Percentiles rank a stretch among this genome's conserved stretches.
phyloP scores from a whole-genome alignment of 257 asterid genomes.

The Penstemon newberryi region DNA sequence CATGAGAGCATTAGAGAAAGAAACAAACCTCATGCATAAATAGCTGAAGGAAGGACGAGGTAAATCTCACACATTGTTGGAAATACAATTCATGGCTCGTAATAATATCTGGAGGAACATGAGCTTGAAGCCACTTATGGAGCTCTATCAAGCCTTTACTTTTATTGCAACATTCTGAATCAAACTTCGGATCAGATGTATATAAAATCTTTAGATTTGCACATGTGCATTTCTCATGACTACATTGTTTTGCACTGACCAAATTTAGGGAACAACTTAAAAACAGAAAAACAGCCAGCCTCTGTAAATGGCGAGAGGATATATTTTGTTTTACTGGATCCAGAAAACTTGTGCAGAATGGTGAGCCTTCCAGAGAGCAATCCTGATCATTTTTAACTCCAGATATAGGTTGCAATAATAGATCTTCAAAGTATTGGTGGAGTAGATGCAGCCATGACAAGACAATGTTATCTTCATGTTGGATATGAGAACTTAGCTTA shows the following conservation, averaged over 20 bases:
- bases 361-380: conserved; percentile 69
- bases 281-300: conserved; percentile 70
- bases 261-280: conserved; percentile 61
- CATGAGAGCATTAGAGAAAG: conserved; percentile 21
- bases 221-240: conserved; percentile 28
- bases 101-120: conserved; percentile 47
- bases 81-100: conserved; percentile 40
- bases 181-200: conserved; percentile 33
- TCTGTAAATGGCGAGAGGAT: conserved; percentile 58
- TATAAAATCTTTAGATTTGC: conserved; percentile 30
- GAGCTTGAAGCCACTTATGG: conserved; percentile 66
- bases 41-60: conserved; percentile 69
- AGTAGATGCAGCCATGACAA: conserved; percentile 60
- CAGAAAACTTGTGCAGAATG: conserved; percentile 52
- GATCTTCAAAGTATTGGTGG: conserved; percentile 65
- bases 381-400: conserved; percentile 36
- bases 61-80: conserved; percentile 49
- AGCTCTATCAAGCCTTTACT: conserved; percentile 52
- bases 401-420: conserved; percentile 52
- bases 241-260: conserved; percentile 33
- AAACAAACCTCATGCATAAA: conserved; percentile 83
- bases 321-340: conserved; percentile 39
- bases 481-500: conserved; percentile 53
- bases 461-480: conserved; percentile 44
- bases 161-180: conserved; percentile 33